Base-by-base conservation (phyloP, 2,329 filamentous ascomycete species). In the Colletotrichum noveboracense region DNA sequence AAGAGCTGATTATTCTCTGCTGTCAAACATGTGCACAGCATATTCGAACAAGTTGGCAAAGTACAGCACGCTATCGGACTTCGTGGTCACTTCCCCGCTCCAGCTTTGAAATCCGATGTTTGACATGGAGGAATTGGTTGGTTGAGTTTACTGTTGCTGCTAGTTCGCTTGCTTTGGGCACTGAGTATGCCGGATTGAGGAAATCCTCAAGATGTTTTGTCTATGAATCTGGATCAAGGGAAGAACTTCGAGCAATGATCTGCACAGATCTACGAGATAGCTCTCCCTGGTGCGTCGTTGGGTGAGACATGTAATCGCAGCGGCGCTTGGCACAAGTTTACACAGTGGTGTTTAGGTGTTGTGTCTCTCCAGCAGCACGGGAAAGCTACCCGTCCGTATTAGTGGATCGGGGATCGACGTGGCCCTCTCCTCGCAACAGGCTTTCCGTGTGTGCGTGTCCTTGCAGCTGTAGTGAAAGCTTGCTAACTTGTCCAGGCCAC, bases 281-380 rank as follows among this genome's bases (percentile, higher is more conserved):
- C 48, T 36, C 56, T 69, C 56, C 32, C 70, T 74, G 62, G 69
- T 58, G 30, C 28, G 28, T 65, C 43, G 48, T 52, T 28, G 56
- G 52, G 64, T 65, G 58, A 75, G 65, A 75, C 73, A 75, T 58
- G 73, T 65, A 48, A 68, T 68, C 34, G 62, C 36, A 21, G 30
- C 34, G 28, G 24, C 58, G 24, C 73, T 67, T 72, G 43, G 64
- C 56, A 60, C 10, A 34, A 28, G 34, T 26, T 24, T 52, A 43
- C 26, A 64, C 28, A 16, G 43, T 52, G n/a, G n/a, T 21, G 43
- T 13, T 30, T 72, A n/a, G 71, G 61, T 58, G 16, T 66, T 28
- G 38, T 48, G 38, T 55, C 30, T 64, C 61, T 64, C 32, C 58
- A 38, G 34, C 34, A 64, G 61, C 34, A 64, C 61, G 34, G 32